Evolutionary conservation across 352 stramenopile genomes (phyloP).

Genomic region (Phytophthora multivora): DNA sequence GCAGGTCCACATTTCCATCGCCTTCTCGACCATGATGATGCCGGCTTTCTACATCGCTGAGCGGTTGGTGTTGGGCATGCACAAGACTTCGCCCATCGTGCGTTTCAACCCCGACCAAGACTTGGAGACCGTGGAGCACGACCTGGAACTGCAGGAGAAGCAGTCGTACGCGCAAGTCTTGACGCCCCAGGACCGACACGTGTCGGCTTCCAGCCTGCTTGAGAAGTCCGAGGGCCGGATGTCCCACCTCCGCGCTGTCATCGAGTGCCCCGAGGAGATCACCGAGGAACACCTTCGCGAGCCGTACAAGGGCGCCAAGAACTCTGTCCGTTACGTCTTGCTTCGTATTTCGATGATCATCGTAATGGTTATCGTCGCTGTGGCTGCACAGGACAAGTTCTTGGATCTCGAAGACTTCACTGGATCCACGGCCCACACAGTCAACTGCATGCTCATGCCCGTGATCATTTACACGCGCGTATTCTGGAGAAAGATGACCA

Average conservation of each 20-base stretch:
- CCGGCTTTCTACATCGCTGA: constrained; percentile 49
- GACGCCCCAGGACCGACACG: constrained; percentile 4
- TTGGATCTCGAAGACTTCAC: constrained; percentile 42
- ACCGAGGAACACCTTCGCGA: constrained; percentile 21
- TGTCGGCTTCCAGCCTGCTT: constrained; percentile 12
- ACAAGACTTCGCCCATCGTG: constrained; percentile 29
- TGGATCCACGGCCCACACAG: constrained; percentile 44
- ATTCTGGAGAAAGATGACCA: constrained; percentile 41
- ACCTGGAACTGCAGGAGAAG: constrained; percentile 23
- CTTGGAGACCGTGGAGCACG: not conserved
- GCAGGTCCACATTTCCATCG: constrained; percentile 48
- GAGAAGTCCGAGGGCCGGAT: constrained; percentile 21
- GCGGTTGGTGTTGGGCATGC: constrained; percentile 21
- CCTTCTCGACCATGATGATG: constrained; percentile 50
- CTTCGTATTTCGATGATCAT: constrained; percentile 18
- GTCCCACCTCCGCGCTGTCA: constrained; percentile 19
- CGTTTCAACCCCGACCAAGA: constrained; percentile 21
- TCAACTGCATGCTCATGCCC: constrained; percentile 58
- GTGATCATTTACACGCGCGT: constrained; percentile 54
- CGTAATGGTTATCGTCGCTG: constrained; percentile 18
- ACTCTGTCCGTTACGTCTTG: constrained; percentile 41
- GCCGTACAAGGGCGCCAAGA: constrained; percentile 43
- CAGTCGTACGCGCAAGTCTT: constrained; percentile 6
- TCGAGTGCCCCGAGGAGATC: constrained; percentile 20
- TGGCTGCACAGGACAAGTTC: constrained; percentile 9